A percentile compares a stretch with the other conserved stretches of the same genome.
phyloP scores from a whole-genome alignment of 2,329 filamentous ascomycete species.

The Hyphodiscus sp. region DNA sequence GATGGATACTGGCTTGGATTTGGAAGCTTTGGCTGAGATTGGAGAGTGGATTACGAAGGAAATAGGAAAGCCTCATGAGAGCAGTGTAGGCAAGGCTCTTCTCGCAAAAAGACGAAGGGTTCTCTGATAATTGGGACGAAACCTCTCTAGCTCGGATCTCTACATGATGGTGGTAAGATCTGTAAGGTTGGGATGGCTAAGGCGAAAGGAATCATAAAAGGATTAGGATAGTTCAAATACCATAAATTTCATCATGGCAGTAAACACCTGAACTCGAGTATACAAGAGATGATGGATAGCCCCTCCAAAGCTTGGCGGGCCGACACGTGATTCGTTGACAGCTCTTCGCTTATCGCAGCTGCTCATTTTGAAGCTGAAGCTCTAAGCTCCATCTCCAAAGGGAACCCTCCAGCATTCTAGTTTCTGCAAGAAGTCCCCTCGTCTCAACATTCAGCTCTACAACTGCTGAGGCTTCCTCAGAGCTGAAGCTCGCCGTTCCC shows the following conservation, averaged over 20 bases:
- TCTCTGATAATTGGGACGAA: not conserved
- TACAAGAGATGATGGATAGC: not conserved
- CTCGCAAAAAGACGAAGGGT: conserved; percentile 37
- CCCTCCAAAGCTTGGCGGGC: not conserved
- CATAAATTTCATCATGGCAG: too few species aligned
- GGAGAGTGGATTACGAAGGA: conserved; percentile 65
- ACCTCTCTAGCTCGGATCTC: not conserved
- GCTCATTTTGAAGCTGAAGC: conserved; percentile 7
- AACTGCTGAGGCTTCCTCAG: conserved; percentile 4
- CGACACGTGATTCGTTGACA: not conserved
- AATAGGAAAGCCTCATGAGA: conserved; percentile 57
- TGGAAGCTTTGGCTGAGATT: conserved; percentile 60
- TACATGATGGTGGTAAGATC: too few species aligned
- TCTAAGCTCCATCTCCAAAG: conserved; percentile 3
- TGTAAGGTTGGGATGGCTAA: not conserved
- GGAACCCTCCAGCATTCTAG: conserved; percentile 1
- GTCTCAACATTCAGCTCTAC: conserved; percentile 4
- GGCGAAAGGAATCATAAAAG: not conserved
- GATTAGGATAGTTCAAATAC: too few species aligned
- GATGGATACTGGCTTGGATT: conserved; percentile 65
- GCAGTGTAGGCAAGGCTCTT: conserved; percentile 61
- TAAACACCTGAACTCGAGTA: not conserved
- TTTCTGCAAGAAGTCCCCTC: not conserved
- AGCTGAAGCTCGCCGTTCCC: conserved; percentile 4
- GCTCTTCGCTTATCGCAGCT: conserved; percentile 14